Conservation (phyloP, 345 rosid genomes). For the Carallia brachiata region DNA sequence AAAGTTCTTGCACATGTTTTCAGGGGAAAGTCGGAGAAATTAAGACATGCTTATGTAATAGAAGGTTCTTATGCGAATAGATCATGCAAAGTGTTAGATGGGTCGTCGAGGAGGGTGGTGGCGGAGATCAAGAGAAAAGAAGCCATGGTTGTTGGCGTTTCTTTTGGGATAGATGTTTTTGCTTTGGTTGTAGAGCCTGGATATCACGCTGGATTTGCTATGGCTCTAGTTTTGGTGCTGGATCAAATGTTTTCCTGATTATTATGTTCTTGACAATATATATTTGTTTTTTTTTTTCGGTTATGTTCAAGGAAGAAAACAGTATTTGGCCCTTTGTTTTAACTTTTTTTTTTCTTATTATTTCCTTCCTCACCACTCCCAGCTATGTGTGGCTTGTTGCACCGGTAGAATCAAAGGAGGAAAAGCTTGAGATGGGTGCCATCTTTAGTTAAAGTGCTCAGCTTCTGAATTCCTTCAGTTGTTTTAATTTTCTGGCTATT, state of each 20-base stretch:
- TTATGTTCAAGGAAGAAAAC: not conserved
- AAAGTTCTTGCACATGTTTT: slow-evolving; percentile 46
- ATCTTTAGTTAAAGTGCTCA: not conserved
- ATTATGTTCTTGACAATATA: not conserved
- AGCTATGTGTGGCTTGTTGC: too few relatives aligned
- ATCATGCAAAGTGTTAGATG: slow-evolving; percentile 65
- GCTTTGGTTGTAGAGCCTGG: slow-evolving; percentile 50
- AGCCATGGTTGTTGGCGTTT: slow-evolving; percentile 37
- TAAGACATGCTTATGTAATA: slow-evolving; percentile 39
- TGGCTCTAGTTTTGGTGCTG: slow-evolving; percentile 69
- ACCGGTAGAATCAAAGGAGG: too few relatives aligned
- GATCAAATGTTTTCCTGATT: slow-evolving; percentile 74
- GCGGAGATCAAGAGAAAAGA: slow-evolving; percentile 77
- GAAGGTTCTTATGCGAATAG: slow-evolving; percentile 69
- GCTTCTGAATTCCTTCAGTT: not conserved
- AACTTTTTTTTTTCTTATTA: not conserved
- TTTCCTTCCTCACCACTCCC: too few relatives aligned
- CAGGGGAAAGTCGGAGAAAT: slow-evolving; percentile 32
- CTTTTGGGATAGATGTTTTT: slow-evolving; percentile 72
- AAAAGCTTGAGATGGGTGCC: too few relatives aligned
- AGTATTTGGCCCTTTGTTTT: not conserved
- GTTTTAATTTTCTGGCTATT: slow-evolving; percentile 3
- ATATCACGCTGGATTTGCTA: slow-evolving; percentile 64
- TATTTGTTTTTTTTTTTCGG: not conserved
- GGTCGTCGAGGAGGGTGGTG: slow-evolving; percentile 46